These are phyloP conservation scores for Quercus tomentella DNA, from an alignment of 331 rosid species.

Conservation along the genomic window DNA sequence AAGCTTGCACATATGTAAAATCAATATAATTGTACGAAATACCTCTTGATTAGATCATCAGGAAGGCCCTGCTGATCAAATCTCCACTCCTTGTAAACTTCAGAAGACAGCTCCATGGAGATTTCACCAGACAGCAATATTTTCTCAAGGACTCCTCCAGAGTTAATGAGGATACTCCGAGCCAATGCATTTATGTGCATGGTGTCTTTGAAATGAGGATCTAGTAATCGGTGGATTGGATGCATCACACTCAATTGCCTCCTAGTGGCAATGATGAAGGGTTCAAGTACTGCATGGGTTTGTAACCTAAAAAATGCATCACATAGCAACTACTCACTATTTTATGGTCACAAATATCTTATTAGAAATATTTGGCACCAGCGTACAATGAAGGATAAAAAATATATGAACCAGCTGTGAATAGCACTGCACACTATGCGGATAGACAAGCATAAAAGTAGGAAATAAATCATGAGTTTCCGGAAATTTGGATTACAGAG, in stretches of 20 bases:
- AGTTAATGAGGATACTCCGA: conserved; percentile 41
- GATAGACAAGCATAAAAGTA: no score
- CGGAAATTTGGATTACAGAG: background rate
- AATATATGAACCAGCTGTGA: no score
- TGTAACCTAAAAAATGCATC: conserved; percentile 43
- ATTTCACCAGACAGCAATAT: conserved; percentile 49
- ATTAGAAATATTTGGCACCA: background rate
- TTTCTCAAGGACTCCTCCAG: conserved; percentile 64
- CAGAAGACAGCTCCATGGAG: conserved; percentile 64
- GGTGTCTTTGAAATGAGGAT: conserved; percentile 76
- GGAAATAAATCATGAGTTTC: background rate
- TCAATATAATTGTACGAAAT: background rate
- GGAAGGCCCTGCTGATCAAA: conserved; percentile 75
- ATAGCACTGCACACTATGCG: no score
- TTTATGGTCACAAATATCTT: background rate
- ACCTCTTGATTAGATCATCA: conserved; percentile 70
- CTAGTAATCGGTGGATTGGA: conserved; percentile 61
- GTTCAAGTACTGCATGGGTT: conserved; percentile 73
- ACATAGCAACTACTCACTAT: background rate
- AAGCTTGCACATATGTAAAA: background rate
- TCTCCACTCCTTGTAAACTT: conserved; percentile 68
- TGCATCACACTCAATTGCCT: conserved; percentile 75
- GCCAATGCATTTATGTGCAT: conserved; percentile 64
- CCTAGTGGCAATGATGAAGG: conserved; percentile 74
- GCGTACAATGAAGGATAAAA: no score